Conservation (phyloP, 2,329 filamentous ascomycete genomes). For the Hypoxylon sp. region DNA sequence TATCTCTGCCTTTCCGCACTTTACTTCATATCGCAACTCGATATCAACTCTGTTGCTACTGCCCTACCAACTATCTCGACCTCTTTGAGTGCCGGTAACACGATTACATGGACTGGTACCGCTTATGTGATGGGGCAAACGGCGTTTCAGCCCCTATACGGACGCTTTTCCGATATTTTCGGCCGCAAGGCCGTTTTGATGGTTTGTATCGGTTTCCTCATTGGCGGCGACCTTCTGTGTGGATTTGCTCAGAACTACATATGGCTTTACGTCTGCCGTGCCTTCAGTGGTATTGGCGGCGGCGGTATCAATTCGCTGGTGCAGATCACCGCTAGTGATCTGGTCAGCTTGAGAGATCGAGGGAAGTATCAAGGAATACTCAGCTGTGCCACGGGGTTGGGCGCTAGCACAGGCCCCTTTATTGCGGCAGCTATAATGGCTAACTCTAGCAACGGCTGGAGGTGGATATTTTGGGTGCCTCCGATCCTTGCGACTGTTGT, state of each 20-base stretch:
- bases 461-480: conserved; percentile 46
- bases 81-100: conserved; percentile 36
- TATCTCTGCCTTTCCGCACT: conserved; percentile 38
- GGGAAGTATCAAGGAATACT: conserved; percentile 54
- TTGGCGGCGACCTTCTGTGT: conserved; percentile 57
- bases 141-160: conserved; percentile 60
- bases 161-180: conserved; percentile 61
- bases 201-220: conserved; percentile 56
- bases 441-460: conserved; percentile 31
- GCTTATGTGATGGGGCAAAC: conserved; percentile 49
- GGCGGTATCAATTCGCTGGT: conserved; percentile 50
- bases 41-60: conserved; percentile 43
- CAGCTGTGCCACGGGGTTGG: conserved; percentile 42
- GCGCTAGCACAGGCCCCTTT: conserved; percentile 47
- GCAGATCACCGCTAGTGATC: conserved; percentile 54
- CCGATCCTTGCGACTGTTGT: conserved; percentile 34
- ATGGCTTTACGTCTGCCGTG: conserved; percentile 51
- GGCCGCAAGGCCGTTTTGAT: conserved; percentile 58
- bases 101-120: conserved; percentile 43
- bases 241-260: conserved; percentile 45
- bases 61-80: conserved; percentile 42
- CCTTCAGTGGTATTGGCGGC: conserved; percentile 48
- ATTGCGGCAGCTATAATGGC: conserved; percentile 40
- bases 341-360: conserved; percentile 53
- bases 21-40: conserved; percentile 35